These are phyloP conservation scores for Colletotrichum orchidophilum DNA, from an alignment of 2,329 filamentous ascomycete genomes.

Conservation along the genomic window DNA sequence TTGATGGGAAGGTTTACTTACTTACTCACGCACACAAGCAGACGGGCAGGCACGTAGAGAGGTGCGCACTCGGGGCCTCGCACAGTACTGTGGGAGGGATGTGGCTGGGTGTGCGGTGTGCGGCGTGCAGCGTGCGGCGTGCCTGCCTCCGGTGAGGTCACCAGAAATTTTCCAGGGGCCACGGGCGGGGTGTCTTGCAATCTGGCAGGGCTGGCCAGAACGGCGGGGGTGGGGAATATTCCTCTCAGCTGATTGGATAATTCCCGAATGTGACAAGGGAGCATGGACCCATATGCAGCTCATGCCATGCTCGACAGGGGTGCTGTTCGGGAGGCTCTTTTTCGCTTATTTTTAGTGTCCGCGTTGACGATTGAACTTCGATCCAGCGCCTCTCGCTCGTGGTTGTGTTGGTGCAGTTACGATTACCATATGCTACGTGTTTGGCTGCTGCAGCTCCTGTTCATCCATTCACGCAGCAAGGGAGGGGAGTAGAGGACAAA, in stretches of 20 bases:
- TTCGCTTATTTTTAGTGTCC: conserved; percentile 37
- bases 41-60: not conserved
- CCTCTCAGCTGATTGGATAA: not conserved
- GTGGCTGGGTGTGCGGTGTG: not conserved
- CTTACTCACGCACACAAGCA: no score
- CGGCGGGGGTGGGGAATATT: conserved; percentile 28
- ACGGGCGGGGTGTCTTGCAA: conserved; percentile 29
- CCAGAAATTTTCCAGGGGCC: conserved; percentile 20
- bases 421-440: not conserved
- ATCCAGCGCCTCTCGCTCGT: conserved; percentile 39
- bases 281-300: conserved; percentile 25
- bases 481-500: not conserved
- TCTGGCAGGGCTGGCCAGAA: conserved; percentile 32
- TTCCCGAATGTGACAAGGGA: conserved; percentile 14
- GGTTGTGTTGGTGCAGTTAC: not conserved
- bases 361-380: conserved; percentile 26
- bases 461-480: not conserved
- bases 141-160: conserved; percentile 22
- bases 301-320: conserved; percentile 35
- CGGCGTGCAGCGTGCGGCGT: no score
- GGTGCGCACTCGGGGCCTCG: not conserved
- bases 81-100: not conserved
- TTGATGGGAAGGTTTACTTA: not conserved
- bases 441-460: not conserved
- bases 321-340: conserved; percentile 35